Evolutionary conservation across 257 asterid genomes (phyloP).

Genomic region (Mitragyna speciosa): DNA sequence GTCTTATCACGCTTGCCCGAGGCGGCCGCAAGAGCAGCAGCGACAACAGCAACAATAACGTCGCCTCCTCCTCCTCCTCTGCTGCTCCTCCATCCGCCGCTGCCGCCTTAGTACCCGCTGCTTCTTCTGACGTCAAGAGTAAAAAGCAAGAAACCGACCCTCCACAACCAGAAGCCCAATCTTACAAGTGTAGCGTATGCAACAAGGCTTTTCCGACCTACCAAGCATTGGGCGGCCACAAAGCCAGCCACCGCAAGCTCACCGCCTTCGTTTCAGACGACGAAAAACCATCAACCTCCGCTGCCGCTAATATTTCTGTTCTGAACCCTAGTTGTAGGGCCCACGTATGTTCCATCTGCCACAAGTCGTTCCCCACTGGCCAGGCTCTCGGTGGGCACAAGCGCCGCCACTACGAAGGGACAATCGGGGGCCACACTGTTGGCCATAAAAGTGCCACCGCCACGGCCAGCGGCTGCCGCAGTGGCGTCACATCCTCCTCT

Average conservation of each 20-base stretch:
- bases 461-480: neutral
- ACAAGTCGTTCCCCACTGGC: slow-evolving; percentile 65
- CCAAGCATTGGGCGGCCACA: slow-evolving; percentile 95
- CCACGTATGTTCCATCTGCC: slow-evolving; percentile 72
- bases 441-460: neutral
- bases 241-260: slow-evolving; percentile 81
- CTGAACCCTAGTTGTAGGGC: slow-evolving; percentile 59
- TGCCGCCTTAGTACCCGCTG: neutral
- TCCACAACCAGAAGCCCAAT: slow-evolving; percentile 7
- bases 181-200: slow-evolving; percentile 64
- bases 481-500: slow-evolving; percentile 39
- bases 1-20: slow-evolving; percentile 70
- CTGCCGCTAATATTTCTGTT: slow-evolving; percentile 24
- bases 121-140: neutral
- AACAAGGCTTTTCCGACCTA: slow-evolving; percentile 53
- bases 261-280: slow-evolving; percentile 28
- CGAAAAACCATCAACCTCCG: slow-evolving; percentile 25
- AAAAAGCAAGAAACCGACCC: neutral
- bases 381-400: slow-evolving; percentile 97
- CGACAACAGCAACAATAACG: neutral
- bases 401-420: slow-evolving; percentile 86
- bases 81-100: neutral
- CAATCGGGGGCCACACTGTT: slow-evolving; percentile 32
- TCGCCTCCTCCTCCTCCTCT: neutral
- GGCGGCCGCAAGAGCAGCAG: slow-evolving; percentile 16